Base-by-base conservation (phyloP, 371 early-diverging fungal species). In the Mucor saturninus region DNA sequence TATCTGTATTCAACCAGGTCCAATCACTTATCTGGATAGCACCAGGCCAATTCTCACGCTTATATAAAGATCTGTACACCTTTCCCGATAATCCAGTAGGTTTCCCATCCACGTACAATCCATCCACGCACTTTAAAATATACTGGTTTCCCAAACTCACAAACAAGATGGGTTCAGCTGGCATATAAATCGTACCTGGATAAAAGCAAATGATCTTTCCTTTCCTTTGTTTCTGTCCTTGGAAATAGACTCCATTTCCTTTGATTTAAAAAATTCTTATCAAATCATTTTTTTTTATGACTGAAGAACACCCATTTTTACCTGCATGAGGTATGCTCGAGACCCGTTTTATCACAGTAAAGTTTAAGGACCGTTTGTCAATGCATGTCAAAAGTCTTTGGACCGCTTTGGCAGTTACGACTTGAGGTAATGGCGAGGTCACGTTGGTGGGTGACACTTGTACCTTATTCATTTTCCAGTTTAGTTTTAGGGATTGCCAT, bases 21-120 rank as follows among this genome's bases (percentile, higher is more conserved):
- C 62, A 59, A 59, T 86, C 86, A 6, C 83, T 80, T 10, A 80
- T 76, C 29, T 79, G 75, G 1, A 76, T 75, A 6, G 79, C 77
- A 15, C 86, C 86, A 14, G 86, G 86, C 73, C 80, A 86, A 37
- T 86, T 86, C 21, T 86, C 84, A 13, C 84, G 65, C 8, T 63
- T 64, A 52, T 81, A 80, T 5, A 75, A 30, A 9, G 86, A 86
- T 32, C 64, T 63, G 50, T 75, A 79, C 21, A 86, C 62, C 2
- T 59, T 71, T 2, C 75, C 78, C 2, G 84, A 86, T 29, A 86
- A 60, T 0, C 81, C 81, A 7, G 59, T 77, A 0, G 65, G 30
- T 60, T 86, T 86, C 26, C 80, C 86, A 63, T 86, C 86, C 7
- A 86, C 72, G 62, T 67, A 83, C n/a, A 84, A 42, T 0, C 86